Conservation (phyloP, 108 stramenopile genomes). For the Nitzschia sp. region DNA sequence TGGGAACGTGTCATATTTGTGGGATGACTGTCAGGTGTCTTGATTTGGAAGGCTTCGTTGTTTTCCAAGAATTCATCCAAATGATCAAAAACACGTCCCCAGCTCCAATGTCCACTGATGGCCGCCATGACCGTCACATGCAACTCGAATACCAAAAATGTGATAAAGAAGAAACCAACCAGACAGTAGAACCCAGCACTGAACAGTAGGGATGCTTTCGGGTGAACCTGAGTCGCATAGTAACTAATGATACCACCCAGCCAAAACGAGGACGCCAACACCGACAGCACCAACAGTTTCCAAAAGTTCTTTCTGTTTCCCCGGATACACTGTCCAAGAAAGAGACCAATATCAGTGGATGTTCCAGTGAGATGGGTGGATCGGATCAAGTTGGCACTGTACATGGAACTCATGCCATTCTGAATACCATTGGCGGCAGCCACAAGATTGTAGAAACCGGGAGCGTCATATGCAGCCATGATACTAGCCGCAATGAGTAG, state of each 20-base stretch:
- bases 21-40: neutral
- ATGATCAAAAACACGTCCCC: constrained; percentile 7
- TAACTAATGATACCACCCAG: constrained; percentile 15
- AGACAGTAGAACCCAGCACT: constrained; percentile 16
- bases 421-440: constrained; percentile 33
- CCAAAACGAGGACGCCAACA: constrained; percentile 23
- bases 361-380: constrained; percentile 21
- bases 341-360: constrained; percentile 33
- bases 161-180: constrained; percentile 7
- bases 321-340: constrained; percentile 25
- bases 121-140: constrained; percentile 13
- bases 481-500: constrained; percentile 22
- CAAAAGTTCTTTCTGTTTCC: constrained; percentile 21
- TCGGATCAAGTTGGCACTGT: constrained; percentile 36
- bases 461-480: neutral
- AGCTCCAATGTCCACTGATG: constrained; percentile 21
- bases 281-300: constrained; percentile 19
- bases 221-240: neutral
- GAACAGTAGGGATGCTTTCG: constrained; percentile 20
- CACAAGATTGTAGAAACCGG: constrained; percentile 11
- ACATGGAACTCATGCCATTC: constrained; percentile 35
- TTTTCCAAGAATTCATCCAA: neutral
- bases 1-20: neutral
- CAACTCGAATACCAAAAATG: constrained; percentile 9
- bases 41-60: neutral